A percentile compares a stretch with the other conserved stretches of the same genome.
Evolutionary conservation across 2,329 filamentous ascomycete species (phyloP).

Genomic region (Pestalotiopsis sp.): DNA sequence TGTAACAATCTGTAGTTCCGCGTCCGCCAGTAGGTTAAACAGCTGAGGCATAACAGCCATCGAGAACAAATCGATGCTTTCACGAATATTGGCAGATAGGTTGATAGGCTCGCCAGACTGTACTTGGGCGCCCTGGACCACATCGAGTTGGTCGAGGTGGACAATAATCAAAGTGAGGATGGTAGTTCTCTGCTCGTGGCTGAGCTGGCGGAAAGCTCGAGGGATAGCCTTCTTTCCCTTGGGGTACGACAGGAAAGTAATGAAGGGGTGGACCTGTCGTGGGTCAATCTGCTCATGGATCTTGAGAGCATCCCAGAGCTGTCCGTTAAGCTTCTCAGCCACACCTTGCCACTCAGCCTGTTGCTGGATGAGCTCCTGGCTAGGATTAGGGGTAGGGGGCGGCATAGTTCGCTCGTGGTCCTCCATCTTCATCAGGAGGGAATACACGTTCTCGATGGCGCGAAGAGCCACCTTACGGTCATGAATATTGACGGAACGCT

Average conservation of each 20-base stretch:
- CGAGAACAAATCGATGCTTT: conserved; percentile 91
- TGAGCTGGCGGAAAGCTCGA: conserved; percentile 91
- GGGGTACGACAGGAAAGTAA: conserved; percentile 88
- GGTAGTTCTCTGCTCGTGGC: conserved; percentile 89
- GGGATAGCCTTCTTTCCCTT: conserved; percentile 98
- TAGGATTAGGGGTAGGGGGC: conserved; percentile 55
- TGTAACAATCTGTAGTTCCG: conserved; percentile 86
- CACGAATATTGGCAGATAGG: conserved; percentile 76
- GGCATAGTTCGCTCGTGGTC: conserved; percentile 86
- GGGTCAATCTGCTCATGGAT: conserved; percentile 88
- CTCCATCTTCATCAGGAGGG: conserved; percentile 88
- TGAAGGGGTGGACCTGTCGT: conserved; percentile 86
- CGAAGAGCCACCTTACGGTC: conserved; percentile 83
- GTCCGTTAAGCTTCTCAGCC: conserved; percentile 71
- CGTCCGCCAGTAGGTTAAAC: conserved; percentile 88
- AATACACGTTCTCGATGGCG: conserved; percentile 88
- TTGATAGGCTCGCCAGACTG: conserved; percentile 69
- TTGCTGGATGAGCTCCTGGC: conserved; percentile 70
- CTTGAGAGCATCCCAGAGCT: conserved; percentile 85
- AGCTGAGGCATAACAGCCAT: conserved; percentile 87
- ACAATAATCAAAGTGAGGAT: conserved; percentile 95
- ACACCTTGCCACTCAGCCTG: conserved; percentile 81
- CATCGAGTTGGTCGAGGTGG: conserved; percentile 89
- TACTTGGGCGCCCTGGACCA: conserved; percentile 80
- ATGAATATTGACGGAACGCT: conserved; percentile 47